phyloP scores from a whole-genome alignment of 2,329 filamentous ascomycete species.

The Fusarium zealandicum region DNA sequence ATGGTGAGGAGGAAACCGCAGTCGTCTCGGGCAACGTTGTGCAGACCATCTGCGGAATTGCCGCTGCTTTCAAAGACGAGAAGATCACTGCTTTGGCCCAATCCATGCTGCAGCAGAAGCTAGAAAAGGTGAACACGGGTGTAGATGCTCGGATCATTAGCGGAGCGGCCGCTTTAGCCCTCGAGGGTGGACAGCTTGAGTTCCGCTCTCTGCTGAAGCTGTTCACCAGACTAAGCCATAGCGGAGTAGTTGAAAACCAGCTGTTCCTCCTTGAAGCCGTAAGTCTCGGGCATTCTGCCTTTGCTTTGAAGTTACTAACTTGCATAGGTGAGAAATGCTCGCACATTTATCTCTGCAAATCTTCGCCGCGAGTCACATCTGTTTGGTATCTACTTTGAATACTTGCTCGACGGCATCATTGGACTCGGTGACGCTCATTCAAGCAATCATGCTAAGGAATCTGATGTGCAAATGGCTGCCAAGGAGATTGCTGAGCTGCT shows the following conservation, averaged over 20 bases:
- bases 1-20: conserved; percentile 79
- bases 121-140: conserved; percentile 79
- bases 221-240: conserved; percentile 76
- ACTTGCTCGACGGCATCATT: conserved; percentile 85
- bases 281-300: conserved; percentile 46
- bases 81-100: conserved; percentile 94
- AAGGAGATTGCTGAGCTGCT: conserved; percentile 88
- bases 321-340: conserved; percentile 73
- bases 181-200: conserved; percentile 80
- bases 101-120: conserved; percentile 95
- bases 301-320: conserved; percentile 20
- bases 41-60: conserved; percentile 93
- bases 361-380: conserved; percentile 73
- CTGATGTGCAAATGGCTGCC: conserved; percentile 82
- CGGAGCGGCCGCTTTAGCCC: conserved; percentile 78
- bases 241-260: conserved; percentile 75
- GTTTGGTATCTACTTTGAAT: conserved; percentile 82
- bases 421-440: conserved; percentile 88
- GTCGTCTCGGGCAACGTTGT: conserved; percentile 86
- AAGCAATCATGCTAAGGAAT: conserved; percentile 73
- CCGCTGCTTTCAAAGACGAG: conserved; percentile 79
- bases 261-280: conserved; percentile 74
- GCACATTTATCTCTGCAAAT: conserved; percentile 77
- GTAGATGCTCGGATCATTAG: conserved; percentile 88
- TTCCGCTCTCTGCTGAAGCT: conserved; percentile 87